A percentile compares a stretch with the other conserved stretches of the same genome.
Evolutionary conservation across 768 basidiomycete species (phyloP).

Genomic region (Dacryopinax primogenitus): DNA sequence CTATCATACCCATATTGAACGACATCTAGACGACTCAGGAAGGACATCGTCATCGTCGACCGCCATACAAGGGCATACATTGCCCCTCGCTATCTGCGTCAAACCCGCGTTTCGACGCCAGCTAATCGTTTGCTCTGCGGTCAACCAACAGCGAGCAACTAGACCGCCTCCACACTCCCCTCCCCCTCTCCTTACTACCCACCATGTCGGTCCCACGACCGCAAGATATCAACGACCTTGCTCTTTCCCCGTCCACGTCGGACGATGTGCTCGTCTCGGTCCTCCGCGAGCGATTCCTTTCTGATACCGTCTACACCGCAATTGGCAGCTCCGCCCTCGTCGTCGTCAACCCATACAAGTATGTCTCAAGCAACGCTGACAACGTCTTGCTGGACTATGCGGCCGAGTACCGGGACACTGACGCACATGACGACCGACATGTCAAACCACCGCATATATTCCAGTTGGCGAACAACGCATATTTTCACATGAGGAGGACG

Average conservation of each 20-base stretch:
- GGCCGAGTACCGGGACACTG: slow-evolving; percentile 59
- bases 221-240: slow-evolving; percentile 45
- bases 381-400: slow-evolving; percentile 74
- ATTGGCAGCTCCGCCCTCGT: slow-evolving; percentile 62
- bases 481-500: slow-evolving; percentile 92
- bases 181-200: background rate
- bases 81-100: background rate
- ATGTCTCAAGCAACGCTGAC: slow-evolving; percentile 71
- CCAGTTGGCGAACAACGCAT: slow-evolving; percentile 78
- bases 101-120: background rate
- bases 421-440: slow-evolving; percentile 46
- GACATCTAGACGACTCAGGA: background rate
- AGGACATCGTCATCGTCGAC: background rate
- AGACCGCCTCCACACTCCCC: background rate
- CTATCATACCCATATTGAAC: background rate
- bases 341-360: slow-evolving; percentile 88
- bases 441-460: slow-evolving; percentile 77
- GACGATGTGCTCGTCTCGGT: slow-evolving; percentile 79
- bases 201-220: background rate
- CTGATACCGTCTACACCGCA: slow-evolving; percentile 66
- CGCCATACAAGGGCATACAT: no score
- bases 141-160: background rate
- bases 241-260: slow-evolving; percentile 49
- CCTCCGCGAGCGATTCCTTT: slow-evolving; percentile 75
- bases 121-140: background rate